Base-by-base conservation (phyloP, 2,329 filamentous ascomycete species). In the Ophiostoma tasmaniense region DNA sequence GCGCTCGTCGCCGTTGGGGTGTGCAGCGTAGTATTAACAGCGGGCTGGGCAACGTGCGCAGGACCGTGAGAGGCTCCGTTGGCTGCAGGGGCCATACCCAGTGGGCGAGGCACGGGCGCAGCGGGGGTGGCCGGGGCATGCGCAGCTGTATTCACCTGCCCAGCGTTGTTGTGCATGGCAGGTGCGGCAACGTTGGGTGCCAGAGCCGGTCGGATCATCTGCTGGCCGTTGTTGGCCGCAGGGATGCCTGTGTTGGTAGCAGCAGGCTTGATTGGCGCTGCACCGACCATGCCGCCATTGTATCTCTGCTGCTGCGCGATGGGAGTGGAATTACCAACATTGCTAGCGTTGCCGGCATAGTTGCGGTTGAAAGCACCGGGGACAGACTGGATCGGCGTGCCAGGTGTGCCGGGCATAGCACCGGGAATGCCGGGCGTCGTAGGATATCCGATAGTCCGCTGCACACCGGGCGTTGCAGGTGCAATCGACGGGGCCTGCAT, bases 221-320 rank as follows among this genome's bases (percentile, higher is more conserved):
- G 30, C 17, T 33, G 30, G 20, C 61, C 61, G 10, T n/a, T 33
- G 22, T 64, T 65, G 20, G 64, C 20, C 37, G 37, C 28, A 2
- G 20, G n/a, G 4, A 65, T 45, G 14, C 64, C 64, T 8, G n/a
- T 35, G 14, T 25, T n/a, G 61, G 5, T 42, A 3, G 13, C 64
- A 39, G 35, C 64, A 17, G 64, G 64, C 61, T 64, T 64, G 28
- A 64, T 64, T 7, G 20, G 8, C 7, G 59, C 59, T 22, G 61
- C 61, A 64, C 55, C 55, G 25, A 61, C 55, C 55, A 61, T 61
- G 11, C 55, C 55, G 4, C 55, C 55, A 30, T 55, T 55, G n/a
- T 61, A 30, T 17, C 55, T 61, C 14, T 55, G 50, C 50, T 45
- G 42, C 50, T 55, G 50, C 22, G n/a, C 22, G 7, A 25, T 13